Conservation (phyloP, 208 protist genomes). For the Cochliopodium minus region DNA sequence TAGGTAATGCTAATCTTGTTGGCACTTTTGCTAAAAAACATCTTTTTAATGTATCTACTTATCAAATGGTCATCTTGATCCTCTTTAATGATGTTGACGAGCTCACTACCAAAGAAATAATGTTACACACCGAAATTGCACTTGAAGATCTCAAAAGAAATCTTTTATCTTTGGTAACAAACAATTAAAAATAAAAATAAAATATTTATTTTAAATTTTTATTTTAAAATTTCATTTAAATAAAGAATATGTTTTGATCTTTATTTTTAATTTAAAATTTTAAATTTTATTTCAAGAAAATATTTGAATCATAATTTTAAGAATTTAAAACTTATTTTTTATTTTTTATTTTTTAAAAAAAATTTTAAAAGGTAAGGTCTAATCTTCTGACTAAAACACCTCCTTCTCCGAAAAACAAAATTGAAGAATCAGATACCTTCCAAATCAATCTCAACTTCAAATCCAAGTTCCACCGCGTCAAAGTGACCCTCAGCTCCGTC, state of each 20-base stretch:
- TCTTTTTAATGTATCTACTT: slow-evolving; percentile 39
- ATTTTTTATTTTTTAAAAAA: too few species aligned
- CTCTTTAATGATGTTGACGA: slow-evolving; percentile 38
- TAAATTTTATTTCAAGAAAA: neutral
- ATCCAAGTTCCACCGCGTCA: neutral
- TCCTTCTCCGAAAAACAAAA: neutral
- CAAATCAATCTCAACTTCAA: neutral
- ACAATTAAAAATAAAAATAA: neutral
- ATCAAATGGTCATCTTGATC: slow-evolving; percentile 45
- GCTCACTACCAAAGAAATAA: slow-evolving; percentile 32
- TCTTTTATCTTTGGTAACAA: slow-evolving; percentile 17
- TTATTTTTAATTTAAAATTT: neutral
- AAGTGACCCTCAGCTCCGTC: neutral
- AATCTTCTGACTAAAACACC: neutral
- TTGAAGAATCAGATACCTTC: neutral
- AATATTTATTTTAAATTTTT: neutral
- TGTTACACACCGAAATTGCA: slow-evolving; percentile 19
- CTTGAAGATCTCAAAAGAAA: slow-evolving; percentile 32
- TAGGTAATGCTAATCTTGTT: too few species aligned
- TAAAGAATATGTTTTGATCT: slow-evolving; percentile 27
- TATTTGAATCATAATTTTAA: too few species aligned
- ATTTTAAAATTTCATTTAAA: slow-evolving; percentile 25
- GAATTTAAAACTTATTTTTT: too few species aligned
- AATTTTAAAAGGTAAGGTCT: neutral
- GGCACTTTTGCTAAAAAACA: slow-evolving; percentile 22